A percentile compares a stretch with the other conserved stretches of the same genome.
Evolutionary conservation across 116 monocot species (phyloP).

Genomic region (Posidonia oceanica): DNA sequence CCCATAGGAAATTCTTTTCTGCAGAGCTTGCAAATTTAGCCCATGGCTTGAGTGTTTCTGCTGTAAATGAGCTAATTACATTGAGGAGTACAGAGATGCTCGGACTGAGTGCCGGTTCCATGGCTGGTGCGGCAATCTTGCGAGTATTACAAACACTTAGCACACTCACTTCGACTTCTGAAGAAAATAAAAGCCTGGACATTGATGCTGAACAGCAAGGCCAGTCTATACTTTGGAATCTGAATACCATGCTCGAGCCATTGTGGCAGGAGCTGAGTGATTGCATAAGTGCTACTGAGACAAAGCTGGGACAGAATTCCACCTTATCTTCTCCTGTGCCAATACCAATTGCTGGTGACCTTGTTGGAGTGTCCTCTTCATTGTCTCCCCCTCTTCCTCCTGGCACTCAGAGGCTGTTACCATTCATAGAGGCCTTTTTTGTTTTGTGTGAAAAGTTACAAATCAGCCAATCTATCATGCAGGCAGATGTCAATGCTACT

Average conservation of each 20-base stretch:
- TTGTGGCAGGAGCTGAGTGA: constrained; percentile 58
- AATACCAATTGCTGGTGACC: constrained; percentile 18
- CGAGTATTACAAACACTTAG: constrained; percentile 45
- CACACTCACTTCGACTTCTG: constrained; percentile 20
- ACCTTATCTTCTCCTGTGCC: constrained; percentile 16
- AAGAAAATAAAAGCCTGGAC: constrained; percentile 19
- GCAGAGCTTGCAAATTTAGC: constrained; percentile 43
- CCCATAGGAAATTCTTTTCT: constrained; percentile 50
- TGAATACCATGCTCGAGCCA: constrained; percentile 45
- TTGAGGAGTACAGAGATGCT: constrained; percentile 44
- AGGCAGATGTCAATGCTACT: constrained; percentile 28
- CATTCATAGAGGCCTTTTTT: constrained; percentile 62
- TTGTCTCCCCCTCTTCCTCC: constrained; percentile 39
- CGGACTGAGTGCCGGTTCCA: constrained; percentile 28
- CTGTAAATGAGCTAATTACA: constrained; percentile 37
- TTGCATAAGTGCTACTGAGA: constrained; percentile 47
- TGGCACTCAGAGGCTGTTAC: constrained; percentile 43
- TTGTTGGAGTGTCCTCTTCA: constrained; percentile 15
- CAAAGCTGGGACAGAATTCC: constrained; percentile 38
- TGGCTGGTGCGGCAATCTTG: constrained; percentile 52
- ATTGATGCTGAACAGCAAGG: constrained; percentile 20
- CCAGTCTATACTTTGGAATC: constrained; percentile 27
- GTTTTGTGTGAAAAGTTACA: constrained; percentile 47
- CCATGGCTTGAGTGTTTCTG: constrained; percentile 37
- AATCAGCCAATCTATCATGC: constrained; percentile 18